A percentile compares a stretch with the other conserved stretches of the same genome.
Evolutionary conservation across 176 grass and related monocot genomes (phyloP).

Genomic region (Carex pumila): DNA sequence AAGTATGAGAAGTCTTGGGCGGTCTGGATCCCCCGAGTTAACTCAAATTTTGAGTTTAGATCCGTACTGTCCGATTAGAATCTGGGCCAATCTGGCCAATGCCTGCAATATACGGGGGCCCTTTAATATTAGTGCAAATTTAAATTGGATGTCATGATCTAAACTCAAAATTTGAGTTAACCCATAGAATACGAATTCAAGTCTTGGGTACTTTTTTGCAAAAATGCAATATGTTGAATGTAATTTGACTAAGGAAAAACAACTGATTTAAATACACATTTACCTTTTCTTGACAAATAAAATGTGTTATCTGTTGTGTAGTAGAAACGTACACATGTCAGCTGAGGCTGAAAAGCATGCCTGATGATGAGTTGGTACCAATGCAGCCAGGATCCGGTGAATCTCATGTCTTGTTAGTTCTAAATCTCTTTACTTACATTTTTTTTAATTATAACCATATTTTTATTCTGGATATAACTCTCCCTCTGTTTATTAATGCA

Average conservation of each 20-base stretch:
- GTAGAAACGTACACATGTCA: slow-evolving; percentile 91
- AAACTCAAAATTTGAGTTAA: too few relatives aligned
- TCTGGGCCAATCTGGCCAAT: too few relatives aligned
- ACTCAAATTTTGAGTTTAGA: too few relatives aligned
- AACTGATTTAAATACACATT: neutral
- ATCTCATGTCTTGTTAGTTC: slow-evolving; percentile 92
- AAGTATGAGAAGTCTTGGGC: neutral
- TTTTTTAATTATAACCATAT: neutral
- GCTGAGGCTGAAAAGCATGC: slow-evolving; percentile 76
- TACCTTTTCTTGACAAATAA: neutral
- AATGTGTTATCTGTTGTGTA: slow-evolving; percentile 29
- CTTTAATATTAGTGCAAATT: too few relatives aligned
- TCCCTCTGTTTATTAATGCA: neutral
- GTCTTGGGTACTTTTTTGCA: neutral
- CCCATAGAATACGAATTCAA: too few relatives aligned
- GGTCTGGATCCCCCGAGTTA: too few relatives aligned
- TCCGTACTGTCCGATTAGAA: too few relatives aligned
- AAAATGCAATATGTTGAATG: neutral
- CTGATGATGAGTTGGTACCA: slow-evolving; percentile 58
- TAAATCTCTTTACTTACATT: slow-evolving; percentile 21
- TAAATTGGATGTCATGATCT: too few relatives aligned
- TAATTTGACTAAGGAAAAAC: neutral
- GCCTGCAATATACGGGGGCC: too few relatives aligned
- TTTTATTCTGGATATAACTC: neutral
- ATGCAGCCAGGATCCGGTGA: slow-evolving; percentile 99